Base-by-base conservation (phyloP, 345 rosid species). In the Citrus sinensis region DNA sequence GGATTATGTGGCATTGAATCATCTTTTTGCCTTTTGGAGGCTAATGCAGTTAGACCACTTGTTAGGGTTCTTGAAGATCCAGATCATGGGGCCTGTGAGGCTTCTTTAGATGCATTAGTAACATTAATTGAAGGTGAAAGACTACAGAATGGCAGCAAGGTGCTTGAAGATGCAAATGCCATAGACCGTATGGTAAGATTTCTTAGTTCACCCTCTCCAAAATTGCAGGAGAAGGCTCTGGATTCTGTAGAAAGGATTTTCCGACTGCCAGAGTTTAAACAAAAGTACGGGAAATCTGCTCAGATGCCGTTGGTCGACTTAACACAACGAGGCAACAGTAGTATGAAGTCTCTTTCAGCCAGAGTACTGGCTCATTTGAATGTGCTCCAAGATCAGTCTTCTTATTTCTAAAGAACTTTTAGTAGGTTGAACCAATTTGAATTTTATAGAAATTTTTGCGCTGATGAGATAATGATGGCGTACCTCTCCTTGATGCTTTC, bases 1-100 rank as follows among this genome's bases (percentile, higher is more conserved):
- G 95, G 95, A 71, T 55, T 91, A 20, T 91, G 95, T 83, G 61
- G 86, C 5, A 82, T 87, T 60, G 82, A 87, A 77, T 82, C 91
- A 27, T 89, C 95, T 46, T 91, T 88, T 83, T 91, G 95, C 84
- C 92, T 91, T 58, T 54, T 91, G 34, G 92, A 89, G 79, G 93
- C 95, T 35, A 79, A 85, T 59, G 92, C 95, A 5, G 81, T 91
- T 42, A 71, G 64, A 51, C 89, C 93, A 4, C 88, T 91, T 63
- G 91, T 81, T 51, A 79, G 79, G 71, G 82, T 88, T 60, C 90
- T 91, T 40, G 78, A 80, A 62, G 90, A 88, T 22, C 67, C 85
- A 24, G 90, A 89, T 79, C 83, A 83, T 39, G 88, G 77, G 35
- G 85, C 78, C 39, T 79, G 91, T 25, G 90, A 85, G 82, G 90